Evolutionary conservation across 2,329 filamentous ascomycete species (phyloP).

Genomic region (Rhinocladiella mackenziei): DNA sequence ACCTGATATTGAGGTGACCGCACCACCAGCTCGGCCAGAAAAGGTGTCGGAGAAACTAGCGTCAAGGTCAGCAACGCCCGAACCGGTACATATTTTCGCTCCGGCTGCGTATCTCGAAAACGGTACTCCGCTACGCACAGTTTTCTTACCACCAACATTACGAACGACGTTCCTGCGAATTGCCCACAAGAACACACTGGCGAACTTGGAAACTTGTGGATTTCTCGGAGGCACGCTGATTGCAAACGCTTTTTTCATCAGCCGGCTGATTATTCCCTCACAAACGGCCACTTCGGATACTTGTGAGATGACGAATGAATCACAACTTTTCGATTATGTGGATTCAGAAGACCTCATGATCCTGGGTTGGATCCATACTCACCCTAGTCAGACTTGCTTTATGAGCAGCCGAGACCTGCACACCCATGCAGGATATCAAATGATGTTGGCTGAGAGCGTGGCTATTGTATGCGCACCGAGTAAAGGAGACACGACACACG

Average conservation of each 20-base stretch:
- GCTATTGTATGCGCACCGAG: conserved; percentile 93
- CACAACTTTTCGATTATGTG: conserved; percentile 81
- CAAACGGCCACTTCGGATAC: conserved; percentile 88
- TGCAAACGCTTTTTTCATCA: conserved; percentile 90
- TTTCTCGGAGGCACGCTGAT: conserved; percentile 87
- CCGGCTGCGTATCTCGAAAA: conserved; percentile 87
- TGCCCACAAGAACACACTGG: conserved; percentile 70
- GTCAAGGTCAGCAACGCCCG: conserved; percentile 29
- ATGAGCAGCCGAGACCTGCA: conserved; percentile 94
- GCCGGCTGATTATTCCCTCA: conserved; percentile 81
- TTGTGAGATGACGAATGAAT: conserved; percentile 88
- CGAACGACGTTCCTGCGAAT: conserved; percentile 69
- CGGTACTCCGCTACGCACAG: conserved; percentile 75
- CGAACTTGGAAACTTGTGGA: conserved; percentile 89
- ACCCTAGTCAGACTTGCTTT: conserved; percentile 94
- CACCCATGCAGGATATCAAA: conserved; percentile 89
- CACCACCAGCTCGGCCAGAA: conserved; percentile 30
- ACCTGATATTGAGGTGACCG: conserved; percentile 4
- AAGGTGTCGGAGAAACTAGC: conserved; percentile 13
- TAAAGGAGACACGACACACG: conserved; percentile 43
- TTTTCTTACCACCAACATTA: conserved; percentile 77
- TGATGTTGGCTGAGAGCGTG: conserved; percentile 94
- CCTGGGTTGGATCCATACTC: conserved; percentile 96
- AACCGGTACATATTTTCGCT: conserved; percentile 68
- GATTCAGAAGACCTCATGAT: conserved; percentile 71